phyloP scores from a whole-genome alignment of 2,329 filamentous ascomycete genomes.

The Mycosphaerella sp. region DNA sequence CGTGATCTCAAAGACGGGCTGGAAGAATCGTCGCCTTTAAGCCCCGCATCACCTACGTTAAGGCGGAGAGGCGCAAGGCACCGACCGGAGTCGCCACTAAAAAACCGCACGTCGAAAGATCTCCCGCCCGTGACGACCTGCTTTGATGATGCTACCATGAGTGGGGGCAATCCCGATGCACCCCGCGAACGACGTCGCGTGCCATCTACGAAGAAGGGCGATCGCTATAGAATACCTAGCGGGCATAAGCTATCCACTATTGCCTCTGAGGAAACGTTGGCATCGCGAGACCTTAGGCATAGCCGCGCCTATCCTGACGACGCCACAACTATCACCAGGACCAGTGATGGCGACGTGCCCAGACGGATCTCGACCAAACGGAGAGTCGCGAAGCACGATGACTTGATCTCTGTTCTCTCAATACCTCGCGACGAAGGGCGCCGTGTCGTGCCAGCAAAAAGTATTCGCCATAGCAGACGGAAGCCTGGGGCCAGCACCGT shows the following conservation, averaged over 20 bases:
- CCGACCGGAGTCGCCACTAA: conserved; percentile 38
- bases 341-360: conserved; percentile 28
- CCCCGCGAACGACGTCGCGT: conserved; percentile 9
- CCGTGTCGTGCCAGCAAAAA: conserved; percentile 69
- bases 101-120: conserved; percentile 25
- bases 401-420: conserved; percentile 88
- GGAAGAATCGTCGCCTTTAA: neutral
- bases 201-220: conserved; percentile 12
- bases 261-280: conserved; percentile 50
- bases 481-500: conserved; percentile 60
- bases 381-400: conserved; percentile 71
- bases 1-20: conserved; percentile 6
- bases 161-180: conserved; percentile 14
- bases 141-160: conserved; percentile 17
- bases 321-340: conserved; percentile 22
- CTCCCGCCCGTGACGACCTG: conserved; percentile 4
- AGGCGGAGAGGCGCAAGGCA: conserved; percentile 34
- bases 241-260: conserved; percentile 56
- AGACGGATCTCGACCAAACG: conserved; percentile 49
- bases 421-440: conserved; percentile 52
- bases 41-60: conserved; percentile 27
- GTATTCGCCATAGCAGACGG: conserved; percentile 66
- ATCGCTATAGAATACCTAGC: conserved; percentile 34
- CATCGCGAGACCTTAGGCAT: conserved; percentile 16
- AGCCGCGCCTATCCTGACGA: conserved; percentile 30